Conservation (phyloP, 768 basidiomycete genomes). For the Mycena venus region DNA sequence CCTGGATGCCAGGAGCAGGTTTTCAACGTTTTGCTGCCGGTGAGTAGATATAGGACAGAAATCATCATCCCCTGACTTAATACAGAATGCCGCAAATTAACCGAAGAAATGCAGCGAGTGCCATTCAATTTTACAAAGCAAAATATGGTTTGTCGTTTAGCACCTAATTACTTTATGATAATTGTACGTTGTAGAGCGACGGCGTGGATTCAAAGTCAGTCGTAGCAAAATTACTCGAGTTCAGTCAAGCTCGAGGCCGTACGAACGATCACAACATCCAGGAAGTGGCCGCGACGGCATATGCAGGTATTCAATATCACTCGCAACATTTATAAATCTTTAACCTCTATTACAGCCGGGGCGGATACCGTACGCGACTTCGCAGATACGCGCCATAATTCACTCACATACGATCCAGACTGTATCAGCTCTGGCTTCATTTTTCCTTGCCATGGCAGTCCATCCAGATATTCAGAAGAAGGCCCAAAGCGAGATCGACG, state of each 20-base stretch:
- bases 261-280: conserved; percentile 38
- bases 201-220: conserved; percentile 17
- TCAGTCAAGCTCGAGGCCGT: background rate
- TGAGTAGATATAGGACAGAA: background rate
- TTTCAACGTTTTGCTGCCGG: conserved; percentile 40
- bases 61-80: background rate
- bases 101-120: conserved; percentile 14
- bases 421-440: conserved; percentile 35
- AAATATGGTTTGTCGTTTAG: conserved; percentile 14
- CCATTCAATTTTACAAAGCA: conserved; percentile 19
- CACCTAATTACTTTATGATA: background rate
- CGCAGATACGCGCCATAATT: too few species aligned
- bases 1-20: conserved; percentile 46
- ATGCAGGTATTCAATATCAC: conserved; percentile 39
- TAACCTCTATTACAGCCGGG: conserved; percentile 11
- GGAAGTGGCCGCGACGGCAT: conserved; percentile 45
- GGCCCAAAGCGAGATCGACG: conserved; percentile 46
- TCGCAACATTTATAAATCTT: background rate
- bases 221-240: conserved; percentile 23
- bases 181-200: background rate
- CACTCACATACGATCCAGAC: conserved; percentile 31
- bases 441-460: conserved; percentile 43
- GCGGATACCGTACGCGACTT: conserved; percentile 34
- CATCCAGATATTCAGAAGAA: conserved; percentile 41
- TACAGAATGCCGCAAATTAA: conserved; percentile 19